phyloP scores from a whole-genome alignment of 2,329 filamentous ascomycete species.

The Xylaria sp. region DNA sequence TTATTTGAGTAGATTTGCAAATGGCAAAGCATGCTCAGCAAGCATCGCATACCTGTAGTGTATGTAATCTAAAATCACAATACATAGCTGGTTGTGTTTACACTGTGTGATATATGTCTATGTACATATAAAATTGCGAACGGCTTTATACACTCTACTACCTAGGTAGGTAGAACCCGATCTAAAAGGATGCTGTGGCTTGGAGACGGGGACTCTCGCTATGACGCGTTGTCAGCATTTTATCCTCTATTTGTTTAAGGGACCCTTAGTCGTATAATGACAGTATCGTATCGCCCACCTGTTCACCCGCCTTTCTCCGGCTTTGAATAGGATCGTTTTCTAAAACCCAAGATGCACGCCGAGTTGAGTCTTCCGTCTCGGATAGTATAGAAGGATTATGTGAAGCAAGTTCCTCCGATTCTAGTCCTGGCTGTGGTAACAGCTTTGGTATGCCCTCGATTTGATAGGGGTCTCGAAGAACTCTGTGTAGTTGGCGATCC shows the following conservation, averaged over 20 bases:
- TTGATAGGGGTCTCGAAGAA: background rate
- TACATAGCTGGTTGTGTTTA: constrained; percentile 8
- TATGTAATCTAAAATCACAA: constrained; percentile 10
- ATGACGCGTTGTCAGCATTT: too few relatives aligned
- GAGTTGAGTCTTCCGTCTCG: background rate
- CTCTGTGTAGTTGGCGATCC: background rate
- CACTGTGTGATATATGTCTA: constrained; percentile 8
- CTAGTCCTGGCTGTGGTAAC: background rate
- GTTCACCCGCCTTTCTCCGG: background rate
- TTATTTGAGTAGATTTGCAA: too few relatives aligned
- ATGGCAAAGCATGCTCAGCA: too few relatives aligned
- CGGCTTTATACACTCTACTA: constrained; percentile 1
- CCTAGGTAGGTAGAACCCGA: background rate
- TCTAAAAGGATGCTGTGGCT: too few relatives aligned
- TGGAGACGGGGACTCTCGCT: too few relatives aligned
- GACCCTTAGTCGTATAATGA: too few relatives aligned
- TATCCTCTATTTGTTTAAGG: too few relatives aligned
- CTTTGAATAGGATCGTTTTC: background rate
- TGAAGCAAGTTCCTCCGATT: background rate
- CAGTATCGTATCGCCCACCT: background rate
- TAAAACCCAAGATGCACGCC: background rate
- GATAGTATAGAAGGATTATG: background rate
- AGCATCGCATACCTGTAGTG: too few relatives aligned
- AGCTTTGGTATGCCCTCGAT: background rate
- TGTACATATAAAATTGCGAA: background rate